Base-by-base conservation (phyloP, 306 rosid genomes). In the Vigna mungo region DNA sequence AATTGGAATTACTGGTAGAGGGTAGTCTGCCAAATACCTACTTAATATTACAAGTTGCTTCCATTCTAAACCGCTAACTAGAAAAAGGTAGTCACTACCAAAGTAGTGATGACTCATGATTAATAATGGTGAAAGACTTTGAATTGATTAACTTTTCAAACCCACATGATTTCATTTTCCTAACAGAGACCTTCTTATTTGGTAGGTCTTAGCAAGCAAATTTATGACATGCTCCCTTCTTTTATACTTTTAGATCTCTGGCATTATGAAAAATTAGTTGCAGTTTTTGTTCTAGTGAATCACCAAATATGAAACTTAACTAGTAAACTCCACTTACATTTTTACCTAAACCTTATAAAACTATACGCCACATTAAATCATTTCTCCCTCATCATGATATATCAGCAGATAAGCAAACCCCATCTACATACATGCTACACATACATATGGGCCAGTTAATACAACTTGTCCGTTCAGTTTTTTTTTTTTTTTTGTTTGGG, bases 11-110 rank as follows among this genome's bases (percentile, higher is more conserved):
- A 49, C n/a, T 4, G 72, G 37, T 46, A 13, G 49, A 30, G 48
- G 20, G 52, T 63, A 12, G 63, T 37, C 37, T 48, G 63, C 52
- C 54, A 41, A 51, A 23, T 21, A 30, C 68, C 65, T 3, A 52
- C 44, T 64, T 49, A 71, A 48, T 30, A 30, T 27, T 52, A 34
- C 83, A 79, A 62, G 68, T 64, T 80, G 74, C 83, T 65, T 80
- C 60, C 58, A 41, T 62, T 71, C 52, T 27, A 71, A 71, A 71
- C 67, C 63, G 21, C 48, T 61, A 71, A 61, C 72, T 48, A 71
- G 78, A 79, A 72, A 41, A 72, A 51, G 53, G 67, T 23, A 9
- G 23, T 15, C 59, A 30, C 68, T 41, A 25, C 21, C 46, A 52
- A 66, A 66, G 75, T 54, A 54, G 52, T 56, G 70, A 69, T 68